These are phyloP conservation scores for Neocatenulostroma microsporum DNA, from an alignment of 2,329 filamentous ascomycete genomes.

Conservation along the genomic window DNA sequence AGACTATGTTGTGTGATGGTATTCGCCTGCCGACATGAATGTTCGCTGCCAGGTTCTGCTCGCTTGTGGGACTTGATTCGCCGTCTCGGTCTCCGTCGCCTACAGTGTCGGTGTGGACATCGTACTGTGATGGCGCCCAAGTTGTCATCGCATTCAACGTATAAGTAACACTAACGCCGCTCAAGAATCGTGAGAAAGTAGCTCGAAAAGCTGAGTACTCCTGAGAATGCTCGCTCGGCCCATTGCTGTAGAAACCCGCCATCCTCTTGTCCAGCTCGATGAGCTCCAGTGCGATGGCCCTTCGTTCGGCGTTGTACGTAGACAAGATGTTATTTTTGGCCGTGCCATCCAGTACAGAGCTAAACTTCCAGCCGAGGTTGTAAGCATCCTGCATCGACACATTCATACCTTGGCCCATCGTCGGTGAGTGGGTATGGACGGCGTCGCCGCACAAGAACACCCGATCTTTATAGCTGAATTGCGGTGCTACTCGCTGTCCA, in stretches of 20 bases:
- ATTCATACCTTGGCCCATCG: slow-evolving; percentile 34
- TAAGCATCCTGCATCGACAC: slow-evolving; percentile 28
- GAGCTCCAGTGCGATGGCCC: slow-evolving; percentile 14
- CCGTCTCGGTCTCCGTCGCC: too few species aligned
- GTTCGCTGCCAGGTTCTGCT: slow-evolving; percentile 1
- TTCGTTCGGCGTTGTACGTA: slow-evolving; percentile 18
- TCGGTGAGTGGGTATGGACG: slow-evolving; percentile 31
- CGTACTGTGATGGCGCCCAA: too few species aligned
- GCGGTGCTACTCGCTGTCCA: slow-evolving; percentile 53
- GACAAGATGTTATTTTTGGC: slow-evolving; percentile 11
- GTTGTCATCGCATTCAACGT: too few species aligned
- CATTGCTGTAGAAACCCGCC: slow-evolving; percentile 13
- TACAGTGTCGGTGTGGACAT: too few species aligned
- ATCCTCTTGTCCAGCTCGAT: slow-evolving; percentile 17
- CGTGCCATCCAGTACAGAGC: slow-evolving; percentile 9
- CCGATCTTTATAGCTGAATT: slow-evolving; percentile 50
- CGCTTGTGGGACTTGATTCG: slow-evolving; percentile 3
- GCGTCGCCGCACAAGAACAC: slow-evolving; percentile 28
- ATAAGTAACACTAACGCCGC: slow-evolving; percentile 6
- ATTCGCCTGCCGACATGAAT: slow-evolving; percentile 6
- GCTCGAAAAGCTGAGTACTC: slow-evolving; percentile 12
- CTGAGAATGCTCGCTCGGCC: slow-evolving; percentile 4
- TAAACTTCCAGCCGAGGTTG: slow-evolving; percentile 20
- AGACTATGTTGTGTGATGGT: slow-evolving; percentile 9
- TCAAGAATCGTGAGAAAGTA: slow-evolving; percentile 8